Evolutionary conservation across 208 protist species (phyloP).

Genomic region (Leishmania braziliensis): DNA sequence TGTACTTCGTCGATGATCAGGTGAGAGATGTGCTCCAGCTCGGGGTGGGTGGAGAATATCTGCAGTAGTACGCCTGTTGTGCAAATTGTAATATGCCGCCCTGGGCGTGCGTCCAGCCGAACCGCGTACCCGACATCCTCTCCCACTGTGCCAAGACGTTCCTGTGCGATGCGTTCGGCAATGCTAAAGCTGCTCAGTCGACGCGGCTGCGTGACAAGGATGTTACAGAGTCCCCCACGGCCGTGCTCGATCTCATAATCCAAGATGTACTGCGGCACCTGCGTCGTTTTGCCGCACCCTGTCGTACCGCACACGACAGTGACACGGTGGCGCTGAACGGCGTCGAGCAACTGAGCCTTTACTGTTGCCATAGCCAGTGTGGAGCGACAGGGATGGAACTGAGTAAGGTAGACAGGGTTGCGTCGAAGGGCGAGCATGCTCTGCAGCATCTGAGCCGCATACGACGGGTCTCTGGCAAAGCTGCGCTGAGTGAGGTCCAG

Average conservation of each 20-base stretch:
- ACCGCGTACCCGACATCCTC: constrained; percentile 97
- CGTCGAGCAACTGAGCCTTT: constrained; percentile 50
- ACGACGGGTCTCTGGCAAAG: constrained; percentile 28
- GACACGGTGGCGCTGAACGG: constrained; percentile 67
- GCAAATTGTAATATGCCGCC: constrained; percentile 95
- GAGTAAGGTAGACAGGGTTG: constrained; percentile 50
- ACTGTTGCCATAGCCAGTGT: constrained; percentile 67
- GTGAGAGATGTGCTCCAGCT: constrained; percentile 90
- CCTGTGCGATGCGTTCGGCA: constrained; percentile 97
- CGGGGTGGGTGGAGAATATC: constrained; percentile 91
- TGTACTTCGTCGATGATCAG: constrained; percentile 99
- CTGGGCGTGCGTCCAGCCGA: constrained; percentile 96
- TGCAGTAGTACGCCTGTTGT: constrained; percentile 98
- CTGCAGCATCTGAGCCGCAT: constrained; percentile 41
- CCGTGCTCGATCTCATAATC: constrained; percentile 74
- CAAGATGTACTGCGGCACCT: constrained; percentile 93
- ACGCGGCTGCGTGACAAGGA: constrained; percentile 97
- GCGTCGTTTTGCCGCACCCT: constrained; percentile 92
- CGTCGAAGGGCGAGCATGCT: constrained; percentile 37
- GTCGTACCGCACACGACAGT: constrained; percentile 90
- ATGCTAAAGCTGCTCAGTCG: constrained; percentile 98
- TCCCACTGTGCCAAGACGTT: constrained; percentile 90
- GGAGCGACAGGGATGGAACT: constrained; percentile 62
- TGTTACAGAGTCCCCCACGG: constrained; percentile 50
- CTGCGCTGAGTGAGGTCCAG: constrained; percentile 15